Percentiles rank a stretch among this genome's conserved stretches.
Evolutionary conservation across 306 rosid species (phyloP).

Genomic region (barrel medic (Medicago truncatula)): MtrunA17r5.0-ANR NC_053048.1:39294001-39294500

Average conservation of each 20-base stretch:
- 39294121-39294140: constrained; percentile 65
- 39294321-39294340: constrained; percentile 59
- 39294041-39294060: constrained; percentile 62
- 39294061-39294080: constrained; percentile 63
- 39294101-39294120: constrained; percentile 61
- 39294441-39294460: constrained; percentile 64
- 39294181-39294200: constrained; percentile 52
- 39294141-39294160: constrained; percentile 56
- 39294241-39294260: constrained; percentile 68
- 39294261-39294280: constrained; percentile 59
- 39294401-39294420: constrained; percentile 69
- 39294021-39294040: constrained; percentile 61
- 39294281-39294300: constrained; percentile 74
- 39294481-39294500: constrained; percentile 69
- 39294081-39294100: constrained; percentile 64
- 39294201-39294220: constrained; percentile 53
- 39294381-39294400: constrained; percentile 73
- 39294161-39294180: constrained; percentile 51
- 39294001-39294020: constrained; percentile 54
- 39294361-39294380: constrained; percentile 73
- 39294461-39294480: constrained; percentile 73
- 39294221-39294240: constrained; percentile 64
- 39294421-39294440: constrained; percentile 68
- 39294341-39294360: constrained; percentile 69
- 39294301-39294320: constrained; percentile 72